Evolutionary conservation across 176 grass and related monocot genomes (phyloP).

Genomic region (Coix lacrymajobi): DNA sequence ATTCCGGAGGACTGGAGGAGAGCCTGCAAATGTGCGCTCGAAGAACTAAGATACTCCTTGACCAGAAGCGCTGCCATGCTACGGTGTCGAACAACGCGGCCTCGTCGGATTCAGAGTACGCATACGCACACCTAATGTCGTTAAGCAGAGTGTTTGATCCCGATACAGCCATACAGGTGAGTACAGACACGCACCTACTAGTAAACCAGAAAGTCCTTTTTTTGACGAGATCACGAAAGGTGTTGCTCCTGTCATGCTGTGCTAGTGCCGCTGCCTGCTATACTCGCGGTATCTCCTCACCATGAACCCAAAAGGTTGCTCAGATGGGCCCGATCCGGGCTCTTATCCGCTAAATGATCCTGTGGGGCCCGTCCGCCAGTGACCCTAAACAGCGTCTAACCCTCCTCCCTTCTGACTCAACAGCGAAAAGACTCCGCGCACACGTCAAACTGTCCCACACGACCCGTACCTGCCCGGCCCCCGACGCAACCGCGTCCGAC

Average conservation of each 20-base stretch:
- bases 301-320: not conserved
- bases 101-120: too few species aligned
- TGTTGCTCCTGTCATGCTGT: not conserved
- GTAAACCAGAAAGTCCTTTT: not conserved
- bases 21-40: too few species aligned
- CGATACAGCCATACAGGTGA: not conserved
- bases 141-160: not conserved
- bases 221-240: too few species aligned
- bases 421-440: constrained; percentile 32
- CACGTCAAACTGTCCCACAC: constrained; percentile 45
- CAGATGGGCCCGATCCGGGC: not conserved
- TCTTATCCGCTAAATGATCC: constrained; percentile 4
- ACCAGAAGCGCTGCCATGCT: not conserved
- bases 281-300: not conserved
- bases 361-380: constrained; percentile 18
- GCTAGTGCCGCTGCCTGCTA: not conserved
- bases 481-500: constrained; percentile 36
- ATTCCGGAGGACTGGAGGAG: too few species aligned
- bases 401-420: not conserved
- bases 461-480: not conserved
- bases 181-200: too few species aligned
- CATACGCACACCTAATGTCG: not conserved
- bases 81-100: not conserved
- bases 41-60: too few species aligned
- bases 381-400: not conserved